Conservation (phyloP, 345 rosid species). For the Nasturtium officinale region DNA sequence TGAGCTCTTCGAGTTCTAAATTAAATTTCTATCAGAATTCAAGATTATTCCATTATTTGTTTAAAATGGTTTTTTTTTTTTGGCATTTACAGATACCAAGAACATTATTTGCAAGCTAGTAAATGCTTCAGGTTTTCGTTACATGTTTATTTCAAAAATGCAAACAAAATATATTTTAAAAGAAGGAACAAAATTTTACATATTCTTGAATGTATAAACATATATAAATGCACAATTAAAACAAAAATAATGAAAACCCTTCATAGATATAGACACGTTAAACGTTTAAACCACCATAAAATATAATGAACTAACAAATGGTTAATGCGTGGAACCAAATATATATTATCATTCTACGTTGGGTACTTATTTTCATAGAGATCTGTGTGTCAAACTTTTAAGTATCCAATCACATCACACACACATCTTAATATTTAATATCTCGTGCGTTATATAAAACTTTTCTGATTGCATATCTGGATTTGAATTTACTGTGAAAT, state of each 20-base stretch:
- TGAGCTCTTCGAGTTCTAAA: background rate
- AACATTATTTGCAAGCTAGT: background rate
- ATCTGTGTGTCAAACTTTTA: slow-evolving; percentile 35
- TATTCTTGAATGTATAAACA: background rate
- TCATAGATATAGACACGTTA: slow-evolving; percentile 30
- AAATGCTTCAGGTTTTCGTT: background rate
- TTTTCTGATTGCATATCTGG: slow-evolving; percentile 14
- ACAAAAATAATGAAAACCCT: background rate
- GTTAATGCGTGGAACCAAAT: slow-evolving; percentile 44
- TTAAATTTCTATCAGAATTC: background rate
- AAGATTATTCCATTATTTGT: background rate
- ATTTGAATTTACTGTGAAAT: background rate
- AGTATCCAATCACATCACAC: slow-evolving; percentile 27
- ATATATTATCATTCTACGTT: slow-evolving; percentile 42
- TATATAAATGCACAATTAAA: background rate
- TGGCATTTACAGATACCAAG: background rate
- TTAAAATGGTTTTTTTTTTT: too few species aligned
- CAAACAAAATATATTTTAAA: background rate
- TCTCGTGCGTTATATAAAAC: background rate
- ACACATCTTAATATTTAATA: slow-evolving; percentile 15
- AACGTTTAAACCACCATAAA: slow-evolving; percentile 23
- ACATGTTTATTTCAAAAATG: slow-evolving; percentile 3
- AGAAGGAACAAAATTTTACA: background rate
- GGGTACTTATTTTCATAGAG: slow-evolving; percentile 36
- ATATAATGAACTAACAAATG: slow-evolving; percentile 34